Base-by-base conservation (phyloP, 495 filamentous ascomycete genomes). In the Neurospora terricola region DNA sequence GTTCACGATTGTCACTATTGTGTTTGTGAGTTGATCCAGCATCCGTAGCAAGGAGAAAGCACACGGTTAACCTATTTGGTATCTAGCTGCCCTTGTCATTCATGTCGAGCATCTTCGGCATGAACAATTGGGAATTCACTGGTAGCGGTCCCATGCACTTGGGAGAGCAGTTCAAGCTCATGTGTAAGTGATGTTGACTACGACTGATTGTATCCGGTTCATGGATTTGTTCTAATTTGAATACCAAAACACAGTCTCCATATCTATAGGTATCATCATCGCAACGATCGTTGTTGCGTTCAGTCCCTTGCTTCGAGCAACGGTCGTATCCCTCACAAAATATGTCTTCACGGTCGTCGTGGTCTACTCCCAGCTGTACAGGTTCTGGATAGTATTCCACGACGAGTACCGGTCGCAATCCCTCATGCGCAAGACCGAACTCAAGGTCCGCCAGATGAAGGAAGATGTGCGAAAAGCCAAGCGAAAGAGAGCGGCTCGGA, bases 1-100 rank as follows among this genome's bases (percentile, higher is more conserved):
- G 0, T 91, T 91, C 71, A 91, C 89, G 0, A 83, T 90, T 18
- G 85, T 90, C 73, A 90, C 88, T 3, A 89, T 90, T 48, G 83
- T 90, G 5, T 86, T 86, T 71, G 80, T 85, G 70, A 77, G 81
- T 75, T 12, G 43, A 48, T 23, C 4, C 1, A 48, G 4, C 4
- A 23, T 11, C n/a, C 9, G 4, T 9, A 2, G 9, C n/a, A 0
- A 48, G 10, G 18, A 48, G 8, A n/a, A 18, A 30, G 21, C 30
- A 11, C 36, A 37, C 23, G 12, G 6, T 54, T 43, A 9, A 70
- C 40, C 23, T 34, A 40, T 71, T 38, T 27, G 38, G 9, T 37
- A 23, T 27, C 39, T 70, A n/a, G 81, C 72, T 81, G 12, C 81
- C 82, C 0, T 68, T 83, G 1, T 81, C 80, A 1, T 83, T 83